Base-by-base conservation (phyloP, 352 stramenopile species). In the Phytophthora quininea region DNA sequence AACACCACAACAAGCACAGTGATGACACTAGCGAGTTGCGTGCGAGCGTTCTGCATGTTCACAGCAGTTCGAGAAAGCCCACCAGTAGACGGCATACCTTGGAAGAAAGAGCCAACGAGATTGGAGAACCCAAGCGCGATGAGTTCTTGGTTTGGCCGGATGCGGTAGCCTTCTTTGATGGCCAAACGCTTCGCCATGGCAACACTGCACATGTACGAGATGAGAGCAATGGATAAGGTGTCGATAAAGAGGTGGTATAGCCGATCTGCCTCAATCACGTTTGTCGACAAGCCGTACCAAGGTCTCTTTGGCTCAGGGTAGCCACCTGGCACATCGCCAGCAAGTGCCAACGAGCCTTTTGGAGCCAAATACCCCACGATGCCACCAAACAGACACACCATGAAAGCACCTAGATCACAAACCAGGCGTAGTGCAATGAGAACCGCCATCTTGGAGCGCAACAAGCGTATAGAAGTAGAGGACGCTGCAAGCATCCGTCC, bases 191-290 rank as follows among this genome's bases (percentile, higher is more conserved):
- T 97, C 33, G 86, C 90, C 53, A 97, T 96, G 3, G 90, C 90
- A 69, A 97, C 84, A 45, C 88, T 97, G 62, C 96, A 90, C 82
- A 98, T 97, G 79, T 97, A 98, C 27, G 91, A 92, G n/a, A 98
- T 84, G 62, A 98, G 79, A 1, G 80, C 79, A 61, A 97, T 97
- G 40, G 81, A 84, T 8, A 96, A 52, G 1, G 91, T 84, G 52
- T 93, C 80, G 35, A 80, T 63, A n/a, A 94, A 66, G 5, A 98
- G 67, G 19, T 81, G 60, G 33, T 82, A 71, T 8, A 95, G 53
- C 3, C 77, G 69, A 32, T 91, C 71, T 24, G 77, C 76, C 2
- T 82, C 74, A 48, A 93, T 84, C 4, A 84, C 31, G 6, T 74
- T 68, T 4, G 76, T 68, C 4, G 77, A 73, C 14, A 73, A 72